Percentiles rank a stretch among this genome's conserved stretches.
These are phyloP conservation scores for Leishmania aethiopica DNA, from an alignment of 208 protist genomes.

Conservation along the genomic window DNA sequence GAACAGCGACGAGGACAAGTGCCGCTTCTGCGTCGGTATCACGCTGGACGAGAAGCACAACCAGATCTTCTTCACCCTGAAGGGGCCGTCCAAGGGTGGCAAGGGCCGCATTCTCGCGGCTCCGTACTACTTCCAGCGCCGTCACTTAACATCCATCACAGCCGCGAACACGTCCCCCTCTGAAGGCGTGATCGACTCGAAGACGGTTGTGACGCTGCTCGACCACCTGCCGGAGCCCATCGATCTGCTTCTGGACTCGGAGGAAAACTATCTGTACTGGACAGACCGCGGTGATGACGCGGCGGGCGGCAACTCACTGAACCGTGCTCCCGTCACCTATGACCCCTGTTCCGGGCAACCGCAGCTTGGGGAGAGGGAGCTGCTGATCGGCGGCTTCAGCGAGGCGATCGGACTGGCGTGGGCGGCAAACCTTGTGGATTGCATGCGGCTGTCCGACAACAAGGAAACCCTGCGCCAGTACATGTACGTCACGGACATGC, in stretches of 20 bases:
- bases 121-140: slow-evolving; percentile 38
- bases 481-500: slow-evolving; percentile 46
- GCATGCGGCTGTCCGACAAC: slow-evolving; percentile 1
- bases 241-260: slow-evolving; percentile 40
- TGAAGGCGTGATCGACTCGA: slow-evolving; percentile 43
- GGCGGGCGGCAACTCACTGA: slow-evolving; percentile 44
- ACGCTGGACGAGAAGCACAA: slow-evolving; percentile 45
- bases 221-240: slow-evolving; percentile 46
- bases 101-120: slow-evolving; percentile 41
- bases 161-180: slow-evolving; percentile 15
- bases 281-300: slow-evolving; percentile 42
- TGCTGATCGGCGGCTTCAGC: slow-evolving; percentile 38
- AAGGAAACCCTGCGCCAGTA: slow-evolving; percentile 29
- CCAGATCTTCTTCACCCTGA: slow-evolving; percentile 47
- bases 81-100: slow-evolving; percentile 44
- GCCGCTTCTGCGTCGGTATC: slow-evolving; percentile 47
- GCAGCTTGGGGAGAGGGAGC: slow-evolving; percentile 30
- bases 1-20: slow-evolving; percentile 37
- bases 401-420: slow-evolving; percentile 49
- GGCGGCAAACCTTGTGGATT: slow-evolving; percentile 30
- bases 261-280: slow-evolving; percentile 46
- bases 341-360: slow-evolving; percentile 17
- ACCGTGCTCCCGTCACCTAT: slow-evolving; percentile 33
- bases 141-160: slow-evolving; percentile 29
- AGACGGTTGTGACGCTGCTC: slow-evolving; percentile 24